A percentile compares a stretch with the other conserved stretches of the same genome.
These are phyloP conservation scores for Yamadazyma epiphylla DNA, from an alignment of 1,139 yeast species.

Conservation along the genomic window DNA sequence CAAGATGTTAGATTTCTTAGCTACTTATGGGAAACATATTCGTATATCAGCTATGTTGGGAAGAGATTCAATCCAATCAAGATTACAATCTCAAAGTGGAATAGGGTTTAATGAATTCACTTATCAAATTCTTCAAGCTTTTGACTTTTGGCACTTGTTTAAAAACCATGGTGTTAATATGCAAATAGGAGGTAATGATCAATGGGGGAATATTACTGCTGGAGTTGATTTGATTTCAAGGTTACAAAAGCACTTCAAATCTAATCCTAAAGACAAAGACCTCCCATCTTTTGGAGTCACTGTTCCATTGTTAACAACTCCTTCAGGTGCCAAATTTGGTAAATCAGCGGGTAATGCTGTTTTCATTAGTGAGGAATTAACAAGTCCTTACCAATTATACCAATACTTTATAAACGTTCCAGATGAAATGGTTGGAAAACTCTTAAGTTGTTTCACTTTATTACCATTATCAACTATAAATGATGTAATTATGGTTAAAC, in stretches of 20 bases:
- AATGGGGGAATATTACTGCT: constrained; percentile 97
- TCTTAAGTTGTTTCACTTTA: constrained; percentile 75
- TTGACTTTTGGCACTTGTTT: constrained; percentile 84
- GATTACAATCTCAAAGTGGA: constrained; percentile 69
- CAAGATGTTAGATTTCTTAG: constrained; percentile 71
- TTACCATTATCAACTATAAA: constrained; percentile 62
- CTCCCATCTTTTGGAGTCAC: constrained; percentile 68
- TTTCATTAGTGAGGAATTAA: constrained; percentile 69
- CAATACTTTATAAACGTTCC: constrained; percentile 81
- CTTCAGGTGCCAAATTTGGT: constrained; percentile 92
- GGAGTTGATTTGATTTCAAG: constrained; percentile 86
- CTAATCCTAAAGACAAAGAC: constrained; percentile 12
- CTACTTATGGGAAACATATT: constrained; percentile 73
- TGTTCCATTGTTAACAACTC: constrained; percentile 84
- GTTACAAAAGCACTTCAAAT: constrained; percentile 28
- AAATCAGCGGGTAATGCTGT: constrained; percentile 97
- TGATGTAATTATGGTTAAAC: constrained; percentile 45
- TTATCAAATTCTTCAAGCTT: constrained; percentile 90
- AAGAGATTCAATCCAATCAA: constrained; percentile 78
- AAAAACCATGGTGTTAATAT: constrained; percentile 55
- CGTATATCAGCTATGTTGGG: constrained; percentile 85
- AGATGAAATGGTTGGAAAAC: constrained; percentile 69
- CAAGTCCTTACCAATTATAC: constrained; percentile 78
- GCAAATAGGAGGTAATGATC: constrained; percentile 97
- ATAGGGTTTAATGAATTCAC: constrained; percentile 92